phyloP scores from a whole-genome alignment of 345 rosid species.

The Euphorbia peplus region DNA sequence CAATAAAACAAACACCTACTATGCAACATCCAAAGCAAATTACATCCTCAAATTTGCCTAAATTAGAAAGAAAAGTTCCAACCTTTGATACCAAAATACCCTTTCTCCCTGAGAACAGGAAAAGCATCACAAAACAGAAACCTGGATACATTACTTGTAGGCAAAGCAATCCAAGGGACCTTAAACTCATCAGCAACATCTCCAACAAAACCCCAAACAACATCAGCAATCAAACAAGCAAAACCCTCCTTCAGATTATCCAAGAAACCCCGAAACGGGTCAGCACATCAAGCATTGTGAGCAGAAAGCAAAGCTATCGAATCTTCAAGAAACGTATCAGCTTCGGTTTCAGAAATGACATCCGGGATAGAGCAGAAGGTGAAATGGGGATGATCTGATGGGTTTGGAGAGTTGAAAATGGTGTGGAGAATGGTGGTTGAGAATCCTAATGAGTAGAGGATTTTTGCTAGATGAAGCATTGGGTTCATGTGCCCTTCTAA shows the following conservation, averaged over 20 bases:
- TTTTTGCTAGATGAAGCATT: conserved; percentile 42
- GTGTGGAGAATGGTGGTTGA: conserved; percentile 32
- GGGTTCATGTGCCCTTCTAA: conserved; percentile 60
- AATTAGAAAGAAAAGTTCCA: not conserved
- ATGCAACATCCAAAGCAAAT: no score
- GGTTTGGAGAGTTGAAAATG: conserved; percentile 44
- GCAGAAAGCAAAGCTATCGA: conserved; percentile 20
- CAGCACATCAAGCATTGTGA: conserved; percentile 32
- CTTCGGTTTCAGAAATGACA: conserved; percentile 23
- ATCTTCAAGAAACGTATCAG: conserved; percentile 12
- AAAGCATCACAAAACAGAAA: conserved; percentile 28
- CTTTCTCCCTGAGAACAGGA: conserved; percentile 23
- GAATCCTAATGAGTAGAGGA: conserved; percentile 33
- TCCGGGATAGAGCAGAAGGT: conserved; percentile 39
- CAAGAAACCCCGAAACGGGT: conserved; percentile 26
- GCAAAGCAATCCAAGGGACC: conserved; percentile 43
- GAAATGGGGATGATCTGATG: conserved; percentile 48
- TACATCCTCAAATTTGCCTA: no score
- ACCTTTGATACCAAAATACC: conserved; percentile 35
- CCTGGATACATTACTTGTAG: conserved; percentile 33
- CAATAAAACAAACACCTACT: no score
- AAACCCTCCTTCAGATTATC: conserved; percentile 32
- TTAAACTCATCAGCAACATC: conserved; percentile 34
- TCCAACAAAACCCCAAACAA: conserved; percentile 36
- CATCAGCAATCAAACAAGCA: conserved; percentile 51